Evolutionary conservation across 192 early-diverging fungal genomes (phyloP), one percentile per base, ranked within the genome.

Genomic region (Linnemannia elongata): DNA sequence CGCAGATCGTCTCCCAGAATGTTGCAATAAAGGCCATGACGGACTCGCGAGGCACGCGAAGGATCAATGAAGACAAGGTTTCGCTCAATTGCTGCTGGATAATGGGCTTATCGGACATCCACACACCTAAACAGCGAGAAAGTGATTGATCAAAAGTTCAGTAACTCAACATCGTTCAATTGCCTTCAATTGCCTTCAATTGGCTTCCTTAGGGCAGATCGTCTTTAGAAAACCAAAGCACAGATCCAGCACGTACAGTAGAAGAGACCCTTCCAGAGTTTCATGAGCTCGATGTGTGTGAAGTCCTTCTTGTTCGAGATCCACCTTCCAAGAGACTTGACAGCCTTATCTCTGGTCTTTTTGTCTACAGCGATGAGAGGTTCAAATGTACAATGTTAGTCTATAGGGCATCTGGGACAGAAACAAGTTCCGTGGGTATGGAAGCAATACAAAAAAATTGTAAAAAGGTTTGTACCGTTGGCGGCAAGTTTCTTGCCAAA

Each of bases 51-150:
- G 90, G 90, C 41, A 96, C 86, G 15, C 82, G 70, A 39, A 94
- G 71, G 27, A 93, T 76, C 9, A 96, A 73, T 1, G 89, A 88
- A 0, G 94, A 95, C n/a, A 99, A 90, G 24, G 92, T 93, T 76
- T 96, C 94, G 41, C 96, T 95, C 72, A 99, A 89, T 80, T 95
- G 93, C 87, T 97, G 96, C 82, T 99, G 98, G 39, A 99, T 92
- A 60, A 96, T 81, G 18, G 96, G 96, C 89, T 97, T 99, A 88
- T 99, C 98, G 1, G 97, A 97, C 94, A 99, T 96, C 98, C 98
- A 99, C 82, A 97, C 97, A 83, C 94, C 96, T 96, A 83, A 75
- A 49, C 10, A 18, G 68, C 52, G n/a, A 72, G 30, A n/a, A 22
- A 55, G 54, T n/a, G n/a, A 44, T 20, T 30, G 49, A 41, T 30